phyloP scores from a whole-genome alignment of 2,329 filamentous ascomycete species.

The Dactylellina leptospora region DNA sequence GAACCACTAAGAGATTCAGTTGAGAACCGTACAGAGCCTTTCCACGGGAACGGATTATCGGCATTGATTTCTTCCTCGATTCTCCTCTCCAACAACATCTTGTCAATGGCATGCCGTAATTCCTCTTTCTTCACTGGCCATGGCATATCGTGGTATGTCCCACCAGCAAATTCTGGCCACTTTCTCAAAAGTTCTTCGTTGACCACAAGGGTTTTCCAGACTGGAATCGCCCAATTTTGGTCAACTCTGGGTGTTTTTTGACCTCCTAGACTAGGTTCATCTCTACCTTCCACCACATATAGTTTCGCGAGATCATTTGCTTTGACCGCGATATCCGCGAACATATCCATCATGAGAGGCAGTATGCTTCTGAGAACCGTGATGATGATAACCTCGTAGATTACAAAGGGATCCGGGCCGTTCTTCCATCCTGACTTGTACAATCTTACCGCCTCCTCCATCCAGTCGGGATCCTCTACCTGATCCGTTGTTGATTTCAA shows the following conservation, averaged over 20 bases:
- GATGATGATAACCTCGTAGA: background rate
- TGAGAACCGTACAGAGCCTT: constrained; percentile 1
- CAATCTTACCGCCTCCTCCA: background rate
- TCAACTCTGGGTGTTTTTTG: background rate
- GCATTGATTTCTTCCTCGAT: constrained; percentile 9
- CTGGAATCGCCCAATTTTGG: background rate
- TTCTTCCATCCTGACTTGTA: background rate
- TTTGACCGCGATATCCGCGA: constrained; percentile 19
- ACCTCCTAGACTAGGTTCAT: background rate
- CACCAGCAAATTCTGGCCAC: constrained; percentile 26
- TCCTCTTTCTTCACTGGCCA: background rate
- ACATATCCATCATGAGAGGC: constrained; percentile 13
- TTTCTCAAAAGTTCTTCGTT: background rate
- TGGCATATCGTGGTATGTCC: background rate
- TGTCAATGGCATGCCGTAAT: background rate
- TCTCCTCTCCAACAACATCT: constrained; percentile 1
- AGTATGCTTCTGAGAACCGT: background rate
- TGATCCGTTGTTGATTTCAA: constrained; percentile 4
- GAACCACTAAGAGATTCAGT: constrained; percentile 14
- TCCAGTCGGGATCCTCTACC: constrained; percentile 10
- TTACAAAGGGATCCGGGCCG: background rate
- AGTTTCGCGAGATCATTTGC: background rate
- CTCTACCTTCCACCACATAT: background rate
- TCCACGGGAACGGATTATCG: constrained; percentile 27
- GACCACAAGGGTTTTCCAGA: background rate